These are phyloP conservation scores for Collybia sp. DNA, from an alignment of 768 basidiomycete genomes.

Conservation along the genomic window DNA sequence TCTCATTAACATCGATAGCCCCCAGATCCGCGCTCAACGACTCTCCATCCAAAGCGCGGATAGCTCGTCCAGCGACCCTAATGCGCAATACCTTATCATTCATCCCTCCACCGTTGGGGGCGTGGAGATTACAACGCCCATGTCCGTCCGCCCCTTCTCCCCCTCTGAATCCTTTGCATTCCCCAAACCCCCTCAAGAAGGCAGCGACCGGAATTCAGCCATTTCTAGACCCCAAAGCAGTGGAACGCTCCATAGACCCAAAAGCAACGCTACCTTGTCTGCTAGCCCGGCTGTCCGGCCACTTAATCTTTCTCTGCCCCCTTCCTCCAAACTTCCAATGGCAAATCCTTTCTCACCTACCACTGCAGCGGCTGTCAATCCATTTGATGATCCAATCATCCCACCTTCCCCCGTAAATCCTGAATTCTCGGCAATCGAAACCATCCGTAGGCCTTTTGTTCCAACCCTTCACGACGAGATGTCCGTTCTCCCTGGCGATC, in stretches of 20 bases:
- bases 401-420: constrained; percentile 9
- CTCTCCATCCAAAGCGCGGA: constrained; percentile 36
- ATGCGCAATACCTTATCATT: constrained; percentile 36
- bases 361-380: constrained; percentile 29
- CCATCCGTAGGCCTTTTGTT: constrained; percentile 49
- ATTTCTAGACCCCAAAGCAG: constrained; percentile 17
- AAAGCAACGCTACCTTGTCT: constrained; percentile 3
- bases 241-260: constrained; percentile 6
- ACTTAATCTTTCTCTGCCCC: no score
- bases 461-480: constrained; percentile 60
- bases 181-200: constrained; percentile 50
- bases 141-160: constrained; percentile 64
- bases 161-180: constrained; percentile 66
- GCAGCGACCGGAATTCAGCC: constrained; percentile 13
- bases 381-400: constrained; percentile 13
- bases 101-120: constrained; percentile 15
- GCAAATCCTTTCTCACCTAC: constrained; percentile 8
- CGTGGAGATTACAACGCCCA: constrained; percentile 37
- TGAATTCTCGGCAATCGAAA: constrained; percentile 38
- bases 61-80: constrained; percentile 28
- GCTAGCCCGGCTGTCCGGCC: constrained; percentile 1
- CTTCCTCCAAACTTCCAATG: no score
- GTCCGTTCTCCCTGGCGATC: constrained; percentile 42
- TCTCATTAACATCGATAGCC: constrained; percentile 25
- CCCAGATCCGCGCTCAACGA: constrained; percentile 16